Conservation (phyloP, 306 rosid species). For the Argentina anserina region DNA sequence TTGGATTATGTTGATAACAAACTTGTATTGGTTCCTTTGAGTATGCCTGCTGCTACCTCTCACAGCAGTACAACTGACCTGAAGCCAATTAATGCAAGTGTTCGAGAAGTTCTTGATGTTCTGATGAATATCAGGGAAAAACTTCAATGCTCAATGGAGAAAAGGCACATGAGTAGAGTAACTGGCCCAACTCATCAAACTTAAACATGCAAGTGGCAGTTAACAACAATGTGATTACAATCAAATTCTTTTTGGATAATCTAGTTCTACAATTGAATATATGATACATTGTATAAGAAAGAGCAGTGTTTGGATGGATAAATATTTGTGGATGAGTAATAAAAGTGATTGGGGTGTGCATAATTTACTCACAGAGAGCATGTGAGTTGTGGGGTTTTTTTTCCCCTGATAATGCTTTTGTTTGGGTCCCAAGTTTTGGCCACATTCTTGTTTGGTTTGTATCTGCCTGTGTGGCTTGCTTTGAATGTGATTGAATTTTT, state of each 20-base stretch:
- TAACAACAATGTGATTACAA: slow-evolving; percentile 4
- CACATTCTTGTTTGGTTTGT: slow-evolving; percentile 7
- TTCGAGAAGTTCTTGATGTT: slow-evolving; percentile 46
- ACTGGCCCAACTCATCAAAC: slow-evolving; percentile 30
- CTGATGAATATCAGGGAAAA: slow-evolving; percentile 48
- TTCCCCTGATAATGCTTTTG: slow-evolving; percentile 27
- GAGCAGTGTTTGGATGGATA: slow-evolving; percentile 1
- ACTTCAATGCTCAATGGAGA: slow-evolving; percentile 43
- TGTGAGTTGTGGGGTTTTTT: slow-evolving; percentile 59
- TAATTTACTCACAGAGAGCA: slow-evolving; percentile 41
- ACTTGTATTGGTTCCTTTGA: slow-evolving; percentile 48
- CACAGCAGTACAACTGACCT: slow-evolving; percentile 24
- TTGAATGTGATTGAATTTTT: slow-evolving; percentile 14
- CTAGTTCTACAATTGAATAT: slow-evolving; percentile 10
- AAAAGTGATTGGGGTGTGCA: slow-evolving; percentile 28
- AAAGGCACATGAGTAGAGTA: slow-evolving; percentile 39
- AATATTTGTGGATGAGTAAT: slow-evolving; percentile 20
- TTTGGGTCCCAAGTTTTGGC: slow-evolving; percentile 34
- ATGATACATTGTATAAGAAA: slow-evolving; percentile 9
- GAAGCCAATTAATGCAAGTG: slow-evolving; percentile 48
- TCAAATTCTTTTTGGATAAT: slow-evolving; percentile 21
- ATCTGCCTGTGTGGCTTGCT: slow-evolving; percentile 8
- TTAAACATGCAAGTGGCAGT: slow-evolving; percentile 3
- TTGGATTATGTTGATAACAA: slow-evolving; percentile 39
- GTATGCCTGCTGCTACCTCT: slow-evolving; percentile 30